phyloP scores from a whole-genome alignment of 202 grass and related monocot genomes.

The Schoenoplectus triqueter region DNA sequence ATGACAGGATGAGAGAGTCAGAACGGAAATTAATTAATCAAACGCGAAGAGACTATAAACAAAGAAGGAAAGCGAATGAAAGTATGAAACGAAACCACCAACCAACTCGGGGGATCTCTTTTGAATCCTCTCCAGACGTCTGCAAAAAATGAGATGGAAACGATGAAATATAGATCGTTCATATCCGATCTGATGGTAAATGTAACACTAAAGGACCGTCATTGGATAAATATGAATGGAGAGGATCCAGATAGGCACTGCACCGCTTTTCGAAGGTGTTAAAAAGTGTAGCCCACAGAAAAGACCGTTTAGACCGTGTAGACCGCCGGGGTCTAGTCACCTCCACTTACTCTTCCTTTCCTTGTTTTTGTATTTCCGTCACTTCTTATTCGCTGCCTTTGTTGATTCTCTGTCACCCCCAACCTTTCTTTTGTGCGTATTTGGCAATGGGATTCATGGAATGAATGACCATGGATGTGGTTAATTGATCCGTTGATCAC shows the following conservation, averaged over 20 bases:
- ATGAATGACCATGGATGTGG: not conserved
- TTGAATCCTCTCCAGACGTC: not conserved
- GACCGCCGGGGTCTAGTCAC: constrained; percentile 38
- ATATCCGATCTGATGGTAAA: not conserved
- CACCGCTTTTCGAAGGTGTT: not conserved
- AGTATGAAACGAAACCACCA: not conserved
- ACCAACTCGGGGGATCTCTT: not conserved
- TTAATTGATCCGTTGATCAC: not conserved
- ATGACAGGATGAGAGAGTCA: not conserved
- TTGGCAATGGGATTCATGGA: no score
- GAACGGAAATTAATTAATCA: not conserved
- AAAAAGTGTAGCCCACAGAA: constrained; percentile 26
- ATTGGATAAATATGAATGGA: not conserved
- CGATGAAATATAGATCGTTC: not conserved
- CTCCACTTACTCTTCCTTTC: constrained; percentile 27
- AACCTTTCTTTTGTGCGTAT: not conserved
- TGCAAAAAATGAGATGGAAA: not conserved
- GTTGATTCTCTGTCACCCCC: constrained; percentile 3
- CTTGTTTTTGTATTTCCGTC: not conserved
- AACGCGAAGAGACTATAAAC: not conserved
- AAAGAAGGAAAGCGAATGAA: constrained; percentile 19
- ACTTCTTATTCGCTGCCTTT: not conserved
- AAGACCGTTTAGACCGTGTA: not conserved
- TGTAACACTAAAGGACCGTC: not conserved
- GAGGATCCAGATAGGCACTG: not conserved